Evolutionary conservation across 441 rosid species (phyloP).

Genomic region (Gossypium aridum): DNA sequence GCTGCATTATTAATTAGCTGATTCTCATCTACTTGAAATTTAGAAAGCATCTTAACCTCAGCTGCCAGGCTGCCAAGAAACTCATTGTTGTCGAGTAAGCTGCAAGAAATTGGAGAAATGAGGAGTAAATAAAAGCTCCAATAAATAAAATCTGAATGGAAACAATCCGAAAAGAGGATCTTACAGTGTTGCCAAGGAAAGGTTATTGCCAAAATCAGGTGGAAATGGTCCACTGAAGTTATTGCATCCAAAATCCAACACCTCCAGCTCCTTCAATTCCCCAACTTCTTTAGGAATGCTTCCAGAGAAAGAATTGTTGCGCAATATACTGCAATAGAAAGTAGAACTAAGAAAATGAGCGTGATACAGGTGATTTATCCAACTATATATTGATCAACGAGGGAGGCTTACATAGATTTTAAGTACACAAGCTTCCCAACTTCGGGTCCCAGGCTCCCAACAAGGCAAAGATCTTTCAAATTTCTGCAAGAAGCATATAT

Average conservation of each 20-base stretch:
- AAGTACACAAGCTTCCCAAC: constrained; percentile 47
- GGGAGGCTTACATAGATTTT: constrained; percentile 60
- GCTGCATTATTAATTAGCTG: constrained; percentile 18
- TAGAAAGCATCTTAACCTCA: constrained; percentile 36
- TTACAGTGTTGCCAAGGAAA: constrained; percentile 45
- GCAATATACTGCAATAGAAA: constrained; percentile 44
- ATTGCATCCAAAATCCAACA: constrained; percentile 80
- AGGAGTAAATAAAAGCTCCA: constrained; percentile 10
- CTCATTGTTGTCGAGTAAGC: constrained; percentile 51
- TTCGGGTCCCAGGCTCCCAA: constrained; percentile 71
- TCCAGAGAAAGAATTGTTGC: constrained; percentile 82
- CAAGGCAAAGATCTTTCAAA: constrained; percentile 64
- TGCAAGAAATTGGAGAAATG: constrained; percentile 21
- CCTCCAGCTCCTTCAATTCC: constrained; percentile 62
- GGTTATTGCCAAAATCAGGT: constrained; percentile 31
- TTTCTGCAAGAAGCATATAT: constrained; percentile 32
- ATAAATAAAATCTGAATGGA: background rate
- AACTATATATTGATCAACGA: background rate
- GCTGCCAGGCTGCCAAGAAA: constrained; percentile 33
- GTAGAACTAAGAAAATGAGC: background rate
- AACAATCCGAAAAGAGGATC: constrained; percentile 15
- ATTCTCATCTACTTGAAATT: constrained; percentile 36
- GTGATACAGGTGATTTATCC: background rate
- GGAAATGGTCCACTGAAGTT: constrained; percentile 65
- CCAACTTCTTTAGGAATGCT: constrained; percentile 64